Evolutionary conservation across 345 rosid genomes (phyloP).

Genomic region (Heritiera littoralis): DNA sequence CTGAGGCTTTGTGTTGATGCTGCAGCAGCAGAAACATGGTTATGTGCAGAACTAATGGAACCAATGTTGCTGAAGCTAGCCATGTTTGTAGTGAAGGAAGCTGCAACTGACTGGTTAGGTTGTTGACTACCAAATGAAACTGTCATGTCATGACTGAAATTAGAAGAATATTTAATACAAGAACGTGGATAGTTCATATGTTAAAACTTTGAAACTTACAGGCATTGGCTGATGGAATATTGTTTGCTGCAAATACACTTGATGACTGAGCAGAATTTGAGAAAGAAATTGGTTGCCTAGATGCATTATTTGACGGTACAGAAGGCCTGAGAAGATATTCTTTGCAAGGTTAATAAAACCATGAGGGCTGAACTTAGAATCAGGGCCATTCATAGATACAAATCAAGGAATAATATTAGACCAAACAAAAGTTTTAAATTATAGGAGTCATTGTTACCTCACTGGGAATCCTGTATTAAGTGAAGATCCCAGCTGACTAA

Average conservation of each 20-base stretch:
- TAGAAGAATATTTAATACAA: constrained; percentile 21
- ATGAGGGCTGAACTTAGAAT: constrained; percentile 11
- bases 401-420: not conserved
- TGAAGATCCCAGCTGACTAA: constrained; percentile 45
- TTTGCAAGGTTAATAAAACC: constrained; percentile 13
- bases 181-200: constrained; percentile 9
- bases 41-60: constrained; percentile 19
- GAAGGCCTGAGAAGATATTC: constrained; percentile 34
- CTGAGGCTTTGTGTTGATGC: constrained; percentile 21
- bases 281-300: constrained; percentile 47
- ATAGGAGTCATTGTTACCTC: constrained; percentile 30
- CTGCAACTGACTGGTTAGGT: constrained; percentile 26
- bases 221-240: constrained; percentile 32
- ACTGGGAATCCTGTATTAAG: constrained; percentile 37
- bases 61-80: constrained; percentile 31
- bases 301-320: constrained; percentile 37
- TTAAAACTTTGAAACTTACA: constrained; percentile 23
- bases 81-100: constrained; percentile 24
- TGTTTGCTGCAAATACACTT: constrained; percentile 28
- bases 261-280: constrained; percentile 45
- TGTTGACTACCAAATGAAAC: constrained; percentile 33
- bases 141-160: constrained; percentile 23
- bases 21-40: constrained; percentile 31
- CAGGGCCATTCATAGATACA: not conserved
- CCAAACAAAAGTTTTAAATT: constrained; percentile 5